Base-by-base conservation (phyloP, 805 yeast genomes). In the Grigorovia transvaalensis region DNA sequence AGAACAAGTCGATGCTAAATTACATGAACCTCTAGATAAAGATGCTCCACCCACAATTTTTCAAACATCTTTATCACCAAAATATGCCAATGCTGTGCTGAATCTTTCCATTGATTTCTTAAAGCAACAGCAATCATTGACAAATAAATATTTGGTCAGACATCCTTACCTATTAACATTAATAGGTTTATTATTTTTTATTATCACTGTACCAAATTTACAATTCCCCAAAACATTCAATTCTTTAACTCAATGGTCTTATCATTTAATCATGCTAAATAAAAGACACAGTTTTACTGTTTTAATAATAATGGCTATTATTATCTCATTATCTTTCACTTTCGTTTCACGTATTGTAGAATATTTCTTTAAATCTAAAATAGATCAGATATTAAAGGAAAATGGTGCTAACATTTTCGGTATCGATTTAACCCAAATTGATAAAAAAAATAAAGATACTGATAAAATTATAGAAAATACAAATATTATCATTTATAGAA, bases 51-150 rank as follows among this genome's bases (percentile, higher is more conserved):
- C 88, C 11, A 77, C 77, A 1, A 77, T 85, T 42, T 69, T 66
- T 46, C 70, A 79, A 41, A 59, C 77, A 0, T 64, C 67, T 1
- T 70, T 86, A 49, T 71, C 70, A 7, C 90, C 90, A 1, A 79
- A 76, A 33, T 71, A 74, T 44, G 72, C 84, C 1, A 77, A 78
- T 45, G 85, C 85, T 11, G 78, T 83, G 1, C 61, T 82, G 51
- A 81, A 79, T 52, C 66, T 85, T 53, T 79, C 83, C 33, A 80
- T 85, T 52, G 93, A 85, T 63, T 79, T 74, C 56, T 69, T 78
- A 51, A 68, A 63, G 52, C 70, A 66, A 54, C 61, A 66, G 43
- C 83, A 79, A 60, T 67, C 81, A 1, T 54, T 65, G 27, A 71
- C 79, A 50, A 78, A 76, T 61, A 73, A 62, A 53, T 59, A 60